Percentiles rank a stretch among this genome's conserved stretches.
Evolutionary conservation across 331 rosid genomes (phyloP).

Genomic region (Stylosanthes scabra): DNA sequence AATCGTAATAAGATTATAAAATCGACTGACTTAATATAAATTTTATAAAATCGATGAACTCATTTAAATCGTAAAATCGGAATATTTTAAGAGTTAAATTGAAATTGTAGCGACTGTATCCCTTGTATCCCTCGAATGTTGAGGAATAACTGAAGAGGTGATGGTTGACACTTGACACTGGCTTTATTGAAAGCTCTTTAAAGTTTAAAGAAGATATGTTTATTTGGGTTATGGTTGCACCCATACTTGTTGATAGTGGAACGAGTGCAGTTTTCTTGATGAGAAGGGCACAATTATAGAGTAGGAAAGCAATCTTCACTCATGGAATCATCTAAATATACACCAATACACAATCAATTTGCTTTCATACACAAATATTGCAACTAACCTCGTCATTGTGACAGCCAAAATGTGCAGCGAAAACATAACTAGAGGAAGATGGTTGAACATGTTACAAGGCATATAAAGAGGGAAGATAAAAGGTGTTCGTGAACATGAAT

Average conservation of each 20-base stretch:
- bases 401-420: background rate
- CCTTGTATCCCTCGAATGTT: too few relatives aligned
- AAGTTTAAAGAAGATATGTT: background rate
- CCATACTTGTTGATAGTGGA: too few relatives aligned
- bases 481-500: background rate
- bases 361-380: background rate
- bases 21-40: too few relatives aligned
- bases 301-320: background rate
- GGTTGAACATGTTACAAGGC: background rate
- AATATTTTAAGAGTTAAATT: too few relatives aligned
- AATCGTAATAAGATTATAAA: too few relatives aligned
- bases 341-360: background rate
- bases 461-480: slow-evolving; percentile 1
- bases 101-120: too few relatives aligned
- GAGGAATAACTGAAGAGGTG: too few relatives aligned
- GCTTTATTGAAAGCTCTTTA: slow-evolving; percentile 8
- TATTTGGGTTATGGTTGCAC: too few relatives aligned
- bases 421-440: slow-evolving; percentile 7
- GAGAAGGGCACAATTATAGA: background rate
- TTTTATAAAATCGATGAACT: too few relatives aligned
- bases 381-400: too few relatives aligned
- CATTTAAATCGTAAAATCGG: too few relatives aligned
- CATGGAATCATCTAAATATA: background rate
- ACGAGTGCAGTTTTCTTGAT: background rate
- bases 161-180: too few relatives aligned